phyloP scores from a whole-genome alignment of 768 basidiomycete species.

The Pilatotrama ljubarskyi region DNA sequence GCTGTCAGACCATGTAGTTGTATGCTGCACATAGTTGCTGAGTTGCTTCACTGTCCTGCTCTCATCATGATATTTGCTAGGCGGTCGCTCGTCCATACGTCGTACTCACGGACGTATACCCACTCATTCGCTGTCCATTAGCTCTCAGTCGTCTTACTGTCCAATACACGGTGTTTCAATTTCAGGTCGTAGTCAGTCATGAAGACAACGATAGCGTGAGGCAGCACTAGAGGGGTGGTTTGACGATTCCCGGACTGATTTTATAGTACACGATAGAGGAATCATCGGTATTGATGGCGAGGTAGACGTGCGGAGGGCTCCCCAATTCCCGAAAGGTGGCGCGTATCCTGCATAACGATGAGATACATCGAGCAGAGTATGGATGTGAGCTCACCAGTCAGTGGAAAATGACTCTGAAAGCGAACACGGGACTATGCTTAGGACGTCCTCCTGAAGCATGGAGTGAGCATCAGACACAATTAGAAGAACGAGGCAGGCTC shows the following conservation, averaged over 20 bases:
- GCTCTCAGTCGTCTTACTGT: background rate
- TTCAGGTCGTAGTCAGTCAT: background rate
- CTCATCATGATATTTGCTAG: too few species aligned
- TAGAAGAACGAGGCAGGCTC: slow-evolving; percentile 11
- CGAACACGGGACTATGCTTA: slow-evolving; percentile 65
- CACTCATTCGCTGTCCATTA: slow-evolving; percentile 2
- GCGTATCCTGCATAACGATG: slow-evolving; percentile 46
- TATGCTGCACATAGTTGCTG: slow-evolving; percentile 2
- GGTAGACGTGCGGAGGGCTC: slow-evolving; percentile 51
- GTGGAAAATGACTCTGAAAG: slow-evolving; percentile 67
- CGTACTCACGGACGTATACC: slow-evolving; percentile 8
- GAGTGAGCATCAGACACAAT: background rate
- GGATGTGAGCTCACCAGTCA: slow-evolving; percentile 45
- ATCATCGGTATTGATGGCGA: slow-evolving; percentile 75
- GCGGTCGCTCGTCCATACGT: background rate
- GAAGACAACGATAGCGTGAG: background rate
- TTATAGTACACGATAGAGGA: slow-evolving; percentile 87
- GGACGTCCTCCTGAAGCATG: slow-evolving; percentile 41
- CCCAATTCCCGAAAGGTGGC: slow-evolving; percentile 51
- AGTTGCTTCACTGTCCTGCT: too few species aligned
- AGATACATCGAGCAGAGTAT: background rate
- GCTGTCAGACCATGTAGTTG: slow-evolving; percentile 1
- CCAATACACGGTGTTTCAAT: background rate
- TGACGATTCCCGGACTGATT: slow-evolving; percentile 73
- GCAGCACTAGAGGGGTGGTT: slow-evolving; percentile 53